A percentile compares a stretch with the other conserved stretches of the same genome.
phyloP scores from a whole-genome alignment of 306 rosid genomes.

The Glycine tomentella region DNA sequence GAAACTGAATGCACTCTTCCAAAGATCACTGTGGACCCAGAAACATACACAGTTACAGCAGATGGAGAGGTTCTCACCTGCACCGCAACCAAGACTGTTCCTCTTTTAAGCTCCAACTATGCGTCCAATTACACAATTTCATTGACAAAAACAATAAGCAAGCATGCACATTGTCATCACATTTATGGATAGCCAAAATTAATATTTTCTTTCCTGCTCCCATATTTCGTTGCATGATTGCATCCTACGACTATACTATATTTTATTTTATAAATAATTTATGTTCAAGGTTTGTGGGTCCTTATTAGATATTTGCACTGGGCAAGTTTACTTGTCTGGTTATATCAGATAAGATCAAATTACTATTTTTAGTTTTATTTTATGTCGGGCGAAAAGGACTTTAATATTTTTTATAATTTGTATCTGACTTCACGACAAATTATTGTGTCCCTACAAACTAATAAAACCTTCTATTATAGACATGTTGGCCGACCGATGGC shows the following conservation, averaged over 20 bases:
- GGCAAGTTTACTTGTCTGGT: neutral
- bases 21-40: conserved; percentile 83
- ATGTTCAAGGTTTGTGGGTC: neutral
- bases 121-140: neutral
- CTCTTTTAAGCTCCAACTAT: conserved; percentile 54
- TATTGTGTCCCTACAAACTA: neutral
- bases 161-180: neutral
- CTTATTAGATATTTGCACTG: neutral
- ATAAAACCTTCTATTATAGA: neutral
- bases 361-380: neutral
- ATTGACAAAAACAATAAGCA: neutral
- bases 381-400: neutral
- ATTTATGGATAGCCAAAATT: neutral
- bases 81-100: conserved; percentile 67
- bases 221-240: neutral
- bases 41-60: conserved; percentile 75
- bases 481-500: conserved; percentile 5
- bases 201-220: too few relatives aligned
- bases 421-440: neutral
- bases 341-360: neutral
- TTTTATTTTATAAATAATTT: conserved; percentile 7
- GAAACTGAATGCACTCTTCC: conserved; percentile 88
- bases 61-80: conserved; percentile 81
- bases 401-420: neutral
- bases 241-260: neutral